Percentiles rank a stretch among this genome's conserved stretches.
Evolutionary conservation across 2,329 filamentous ascomycete genomes (phyloP).

Genomic region (Sporothrix brunneoviolacea): DNA sequence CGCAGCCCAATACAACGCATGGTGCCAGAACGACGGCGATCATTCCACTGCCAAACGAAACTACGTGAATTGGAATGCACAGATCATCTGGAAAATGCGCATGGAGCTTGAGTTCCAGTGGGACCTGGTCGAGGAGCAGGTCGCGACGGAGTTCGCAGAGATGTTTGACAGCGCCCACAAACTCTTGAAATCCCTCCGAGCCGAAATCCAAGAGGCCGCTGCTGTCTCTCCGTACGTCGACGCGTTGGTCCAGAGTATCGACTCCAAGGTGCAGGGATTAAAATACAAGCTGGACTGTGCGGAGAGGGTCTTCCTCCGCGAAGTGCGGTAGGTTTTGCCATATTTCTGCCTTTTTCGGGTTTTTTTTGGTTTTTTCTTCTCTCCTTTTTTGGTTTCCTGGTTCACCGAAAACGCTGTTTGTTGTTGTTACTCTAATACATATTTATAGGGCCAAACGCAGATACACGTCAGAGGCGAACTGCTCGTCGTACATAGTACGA

Average conservation of each 20-base stretch:
- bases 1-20: conserved; percentile 1
- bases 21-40: conserved; percentile 7
- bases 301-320: not conserved
- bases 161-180: not conserved
- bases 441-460: not conserved
- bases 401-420: not conserved
- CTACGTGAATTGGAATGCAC: not conserved
- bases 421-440: not conserved
- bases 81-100: conserved; percentile 4
- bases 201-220: not conserved
- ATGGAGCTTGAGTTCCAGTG: not conserved
- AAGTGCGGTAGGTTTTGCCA: not conserved
- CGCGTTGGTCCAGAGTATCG: not conserved
- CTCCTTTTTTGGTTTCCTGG: not conserved
- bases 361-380: not conserved
- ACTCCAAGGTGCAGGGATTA: not conserved
- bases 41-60: not conserved
- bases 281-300: not conserved
- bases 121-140: not conserved
- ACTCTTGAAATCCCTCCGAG: not conserved
- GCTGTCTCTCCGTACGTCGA: not conserved
- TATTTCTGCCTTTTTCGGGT: too few relatives aligned
- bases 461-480: not conserved
- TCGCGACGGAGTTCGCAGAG: not conserved
- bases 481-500: not conserved